A percentile compares a stretch with the other conserved stretches of the same genome.
These are phyloP conservation scores for Bimuria novae-zelandiae DNA, from an alignment of 2,329 filamentous ascomycete species.

Conservation along the genomic window DNA sequence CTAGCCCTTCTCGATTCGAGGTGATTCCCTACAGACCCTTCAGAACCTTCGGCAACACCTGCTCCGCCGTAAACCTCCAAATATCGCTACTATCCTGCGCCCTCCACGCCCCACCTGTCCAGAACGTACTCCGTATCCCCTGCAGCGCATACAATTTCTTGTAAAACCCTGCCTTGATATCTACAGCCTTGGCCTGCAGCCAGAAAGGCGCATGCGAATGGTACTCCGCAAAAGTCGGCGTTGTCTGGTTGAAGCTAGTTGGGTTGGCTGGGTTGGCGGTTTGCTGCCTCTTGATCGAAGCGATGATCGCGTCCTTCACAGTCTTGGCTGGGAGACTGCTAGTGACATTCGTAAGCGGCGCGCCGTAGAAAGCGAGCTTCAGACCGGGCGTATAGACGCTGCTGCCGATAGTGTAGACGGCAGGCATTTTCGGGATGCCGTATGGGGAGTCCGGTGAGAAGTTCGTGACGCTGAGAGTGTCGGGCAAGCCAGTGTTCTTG, in stretches of 20 bases:
- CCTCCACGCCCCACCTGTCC: conserved; percentile 25
- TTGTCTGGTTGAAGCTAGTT: conserved; percentile 1
- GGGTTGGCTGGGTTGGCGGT: conserved; percentile 12
- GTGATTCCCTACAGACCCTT: conserved; percentile 1
- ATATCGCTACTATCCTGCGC: conserved; percentile 23
- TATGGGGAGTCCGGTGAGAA: conserved; percentile 27
- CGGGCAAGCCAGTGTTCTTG: conserved; percentile 46
- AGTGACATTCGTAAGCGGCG: not conserved
- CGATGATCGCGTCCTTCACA: not conserved
- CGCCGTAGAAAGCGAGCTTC: not conserved
- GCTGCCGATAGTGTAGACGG: conserved; percentile 17
- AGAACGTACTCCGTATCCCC: conserved; percentile 24
- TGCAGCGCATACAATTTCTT: conserved; percentile 28
- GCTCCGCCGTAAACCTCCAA: conserved; percentile 42
- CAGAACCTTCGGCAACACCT: conserved; percentile 41
- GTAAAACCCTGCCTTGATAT: conserved; percentile 24
- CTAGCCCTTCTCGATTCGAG: too few relatives aligned
- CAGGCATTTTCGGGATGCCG: conserved; percentile 37
- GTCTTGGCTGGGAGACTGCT: not conserved
- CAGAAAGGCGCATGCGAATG: conserved; percentile 33
- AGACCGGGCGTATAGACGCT: not conserved
- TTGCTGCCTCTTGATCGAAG: conserved; percentile 15
- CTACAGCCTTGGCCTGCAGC: conserved; percentile 11
- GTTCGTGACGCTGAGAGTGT: conserved; percentile 29
- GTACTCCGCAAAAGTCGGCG: conserved; percentile 23